Base-by-base conservation (phyloP, 139 green algal genomes). In the Pseudopediastrum boryanum region DNA sequence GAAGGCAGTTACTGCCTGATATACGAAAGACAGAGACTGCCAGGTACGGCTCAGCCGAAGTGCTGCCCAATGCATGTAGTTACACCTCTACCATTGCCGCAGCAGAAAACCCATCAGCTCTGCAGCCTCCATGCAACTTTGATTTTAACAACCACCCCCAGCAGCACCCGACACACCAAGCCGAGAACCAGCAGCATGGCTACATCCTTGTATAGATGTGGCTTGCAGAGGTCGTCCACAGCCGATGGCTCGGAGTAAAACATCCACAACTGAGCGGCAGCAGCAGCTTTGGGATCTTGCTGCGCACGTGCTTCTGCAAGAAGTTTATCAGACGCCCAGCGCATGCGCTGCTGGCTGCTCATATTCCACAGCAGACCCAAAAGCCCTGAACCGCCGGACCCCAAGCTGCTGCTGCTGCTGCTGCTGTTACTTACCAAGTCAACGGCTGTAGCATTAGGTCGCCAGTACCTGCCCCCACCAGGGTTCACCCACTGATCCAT, bases 241-340 rank as follows among this genome's bases (percentile, higher is more conserved):
- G 50, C 4, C 13, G 48, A 33, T 39, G 69, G 69, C 21, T 35
- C 19, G 21, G 51, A 51, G 46, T 64, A 64, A 50, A 54, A 77
- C 69, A 66, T 50, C 69, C 69, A 77, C 29, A 77, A 35, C 31
- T 77, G 69, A 48, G 33, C 46, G 38, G 69, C 69, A 31, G 69
- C 69, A 16, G 69, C 69, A 10, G 31, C 50, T 12, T n/a, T 8
- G 9, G 21, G 10, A 35, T 2, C 12, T 6, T 62, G 50, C 27
- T 21, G 19, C 48, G 48, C 48, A 21, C 48, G 48, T 21, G 48
- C 48, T 21, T 16, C 48, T 16, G 48, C 43, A 27, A 41, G 66
- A 44, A 6, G 16, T 13, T n/a, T n/a, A 35, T 7, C n/a, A 44
- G 9, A 74, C 43, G 66, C 58, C 63, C 8, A 35, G 54, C 42